phyloP scores from a whole-genome alignment of 1,284 basidiomycete genomes.

The Kalmanozyma brasiliensis region DNA sequence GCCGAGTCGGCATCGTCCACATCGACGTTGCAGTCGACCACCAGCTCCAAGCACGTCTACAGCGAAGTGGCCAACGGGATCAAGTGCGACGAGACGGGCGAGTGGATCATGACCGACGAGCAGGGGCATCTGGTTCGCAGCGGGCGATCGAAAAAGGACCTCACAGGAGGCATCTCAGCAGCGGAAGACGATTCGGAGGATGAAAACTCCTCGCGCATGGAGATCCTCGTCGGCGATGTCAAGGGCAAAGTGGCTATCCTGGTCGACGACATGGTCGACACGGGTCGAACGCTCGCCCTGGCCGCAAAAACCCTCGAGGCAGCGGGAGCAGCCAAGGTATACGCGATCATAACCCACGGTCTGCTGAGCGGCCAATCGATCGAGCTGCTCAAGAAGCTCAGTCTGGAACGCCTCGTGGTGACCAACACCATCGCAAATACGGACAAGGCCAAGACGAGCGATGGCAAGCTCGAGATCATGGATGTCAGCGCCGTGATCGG shows the following conservation, averaged over 20 bases:
- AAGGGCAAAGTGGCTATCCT: conserved; percentile 87
- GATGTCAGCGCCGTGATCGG: conserved; percentile 91
- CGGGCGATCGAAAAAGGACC: conserved; percentile 42
- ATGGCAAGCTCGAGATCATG: conserved; percentile 73
- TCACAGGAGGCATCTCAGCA: conserved; percentile 17
- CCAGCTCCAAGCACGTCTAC: conserved; percentile 36
- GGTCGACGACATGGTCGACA: conserved; percentile 98
- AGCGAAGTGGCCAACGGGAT: conserved; percentile 66
- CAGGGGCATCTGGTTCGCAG: conserved; percentile 57
- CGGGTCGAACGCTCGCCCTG: conserved; percentile 85
- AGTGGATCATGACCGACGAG: conserved; percentile 66
- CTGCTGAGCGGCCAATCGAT: conserved; percentile 87
- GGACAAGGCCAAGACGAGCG: conserved; percentile 69
- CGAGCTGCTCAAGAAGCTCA: conserved; percentile 79
- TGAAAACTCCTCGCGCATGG: conserved; percentile 75
- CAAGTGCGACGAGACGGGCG: conserved; percentile 68
- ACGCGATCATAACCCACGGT: conserved; percentile 92
- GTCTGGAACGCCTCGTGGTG: conserved; percentile 87
- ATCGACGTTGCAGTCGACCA: conserved; percentile 10
- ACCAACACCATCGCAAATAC: conserved; percentile 81
- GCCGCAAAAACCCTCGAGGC: conserved; percentile 86
- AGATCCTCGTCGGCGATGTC: conserved; percentile 96
- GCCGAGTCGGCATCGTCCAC: conserved; percentile 22
- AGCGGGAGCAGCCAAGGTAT: conserved; percentile 86
- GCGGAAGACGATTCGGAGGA: conserved; percentile 57